A percentile compares a stretch with the other conserved stretches of the same genome.
phyloP scores from a whole-genome alignment of 257 asterid species.

The Verbena officinalis region DNA sequence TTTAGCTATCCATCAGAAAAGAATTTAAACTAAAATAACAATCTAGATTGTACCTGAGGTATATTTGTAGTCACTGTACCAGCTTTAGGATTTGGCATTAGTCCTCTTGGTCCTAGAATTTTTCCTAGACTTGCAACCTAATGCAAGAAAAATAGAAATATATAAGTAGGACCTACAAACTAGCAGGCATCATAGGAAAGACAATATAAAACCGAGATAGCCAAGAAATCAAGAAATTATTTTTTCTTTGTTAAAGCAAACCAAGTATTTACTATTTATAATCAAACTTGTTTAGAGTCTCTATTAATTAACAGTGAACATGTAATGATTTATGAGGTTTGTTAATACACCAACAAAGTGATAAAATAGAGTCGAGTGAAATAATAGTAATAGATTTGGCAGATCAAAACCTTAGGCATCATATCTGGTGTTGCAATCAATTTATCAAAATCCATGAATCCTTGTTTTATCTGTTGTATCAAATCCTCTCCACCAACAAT shows the following conservation, averaged over 20 bases:
- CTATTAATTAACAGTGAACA: not conserved
- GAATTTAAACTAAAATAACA: constrained; percentile 10
- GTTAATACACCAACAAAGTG: constrained; percentile 2
- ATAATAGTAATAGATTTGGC: not conserved
- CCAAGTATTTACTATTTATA: not conserved
- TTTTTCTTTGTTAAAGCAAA: not conserved
- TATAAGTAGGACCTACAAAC: not conserved
- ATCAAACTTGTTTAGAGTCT: constrained; percentile 10
- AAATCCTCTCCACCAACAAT: constrained; percentile 96
- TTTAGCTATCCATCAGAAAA: not conserved
- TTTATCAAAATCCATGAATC: constrained; percentile 95
- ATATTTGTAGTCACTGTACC: constrained; percentile 95
- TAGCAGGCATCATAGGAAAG: not conserved
- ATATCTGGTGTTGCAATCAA: constrained; percentile 97
- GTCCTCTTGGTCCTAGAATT: constrained; percentile 92
- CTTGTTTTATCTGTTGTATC: constrained; percentile 87
- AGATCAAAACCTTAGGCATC: constrained; percentile 88
- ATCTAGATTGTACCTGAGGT: constrained; percentile 75
- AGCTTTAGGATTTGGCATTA: constrained; percentile 98
- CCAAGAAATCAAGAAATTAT: constrained; percentile 13
- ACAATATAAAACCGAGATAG: constrained; percentile 3
- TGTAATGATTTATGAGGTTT: not conserved
- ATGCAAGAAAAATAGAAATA: constrained; percentile 23
- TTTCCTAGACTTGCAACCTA: constrained; percentile 96
- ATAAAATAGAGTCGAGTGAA: not conserved